Conservation (phyloP, 345 rosid species). For the Mallotus nudiflorus region DNA sequence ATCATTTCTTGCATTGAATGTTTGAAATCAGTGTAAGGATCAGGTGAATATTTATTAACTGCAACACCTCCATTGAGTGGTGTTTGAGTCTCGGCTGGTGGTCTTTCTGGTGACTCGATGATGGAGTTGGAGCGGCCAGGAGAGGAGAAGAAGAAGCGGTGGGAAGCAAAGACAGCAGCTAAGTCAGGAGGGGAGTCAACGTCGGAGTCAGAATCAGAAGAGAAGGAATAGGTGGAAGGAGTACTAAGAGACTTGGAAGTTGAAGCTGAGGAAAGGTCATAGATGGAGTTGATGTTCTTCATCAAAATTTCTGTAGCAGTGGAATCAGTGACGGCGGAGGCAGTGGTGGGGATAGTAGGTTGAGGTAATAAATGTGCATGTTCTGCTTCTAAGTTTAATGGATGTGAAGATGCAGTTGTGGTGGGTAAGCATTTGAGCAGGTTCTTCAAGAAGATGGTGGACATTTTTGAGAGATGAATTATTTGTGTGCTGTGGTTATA, state of each 20-base stretch:
- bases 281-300: constrained; percentile 45
- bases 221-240: constrained; percentile 37
- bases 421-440: constrained; percentile 51
- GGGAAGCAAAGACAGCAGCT: constrained; percentile 72
- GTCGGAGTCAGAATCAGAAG: constrained; percentile 37
- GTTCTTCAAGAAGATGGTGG: constrained; percentile 60
- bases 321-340: background rate
- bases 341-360: background rate
- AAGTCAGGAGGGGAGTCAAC: constrained; percentile 49
- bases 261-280: constrained; percentile 36
- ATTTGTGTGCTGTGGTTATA: background rate
- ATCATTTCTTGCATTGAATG: constrained; percentile 94
- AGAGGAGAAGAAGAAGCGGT: constrained; percentile 90
- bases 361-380: constrained; percentile 1
- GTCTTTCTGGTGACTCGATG: constrained; percentile 45
- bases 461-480: constrained; percentile 38
- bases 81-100: background rate
- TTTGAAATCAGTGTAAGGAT: constrained; percentile 74
- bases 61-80: constrained; percentile 53
- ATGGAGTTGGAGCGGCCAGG: constrained; percentile 92
- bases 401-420: constrained; percentile 21
- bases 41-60: constrained; percentile 62
- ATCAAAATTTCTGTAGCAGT: constrained; percentile 12
- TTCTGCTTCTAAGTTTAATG: constrained; percentile 32
- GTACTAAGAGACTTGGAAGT: constrained; percentile 35